Percentiles rank a stretch among this genome's conserved stretches.
phyloP scores from a whole-genome alignment of 257 asterid genomes.

The Solanum lignicaule region DNA sequence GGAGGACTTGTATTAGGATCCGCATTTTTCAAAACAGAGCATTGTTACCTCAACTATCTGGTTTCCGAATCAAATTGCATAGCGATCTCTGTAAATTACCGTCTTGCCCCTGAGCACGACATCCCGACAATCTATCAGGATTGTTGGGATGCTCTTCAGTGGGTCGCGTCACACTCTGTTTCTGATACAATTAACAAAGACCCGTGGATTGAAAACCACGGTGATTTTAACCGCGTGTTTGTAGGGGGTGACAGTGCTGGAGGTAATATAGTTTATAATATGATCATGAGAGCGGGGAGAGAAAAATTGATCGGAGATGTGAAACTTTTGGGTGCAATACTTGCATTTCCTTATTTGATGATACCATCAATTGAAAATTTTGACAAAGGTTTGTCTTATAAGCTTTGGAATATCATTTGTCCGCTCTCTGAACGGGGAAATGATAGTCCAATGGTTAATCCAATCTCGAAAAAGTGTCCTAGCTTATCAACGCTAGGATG shows the following conservation, averaged over 20 bases:
- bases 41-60: constrained; percentile 6
- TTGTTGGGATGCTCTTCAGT: constrained; percentile 21
- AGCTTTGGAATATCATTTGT: background rate
- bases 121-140: background rate
- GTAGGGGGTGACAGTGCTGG: constrained; percentile 26
- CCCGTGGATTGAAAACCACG: constrained; percentile 1
- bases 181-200: background rate
- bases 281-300: background rate
- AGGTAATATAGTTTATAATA: constrained; percentile 13
- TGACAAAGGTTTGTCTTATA: background rate
- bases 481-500: background rate
- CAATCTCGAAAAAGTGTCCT: background rate
- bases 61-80: constrained; percentile 2
- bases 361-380: background rate
- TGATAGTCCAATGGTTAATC: constrained; percentile 10
- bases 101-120: background rate
- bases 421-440: background rate
- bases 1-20: constrained; percentile 20
- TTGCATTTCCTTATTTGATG: constrained; percentile 2
- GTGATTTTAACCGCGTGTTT: background rate
- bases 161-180: constrained; percentile 15
- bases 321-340: constrained; percentile 2
- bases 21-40: constrained; percentile 10
- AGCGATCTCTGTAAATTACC: constrained; percentile 16
- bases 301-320: background rate